These are phyloP conservation scores for Alternaria sp. DNA, from an alignment of 2,329 filamentous ascomycete species.

Conservation along the genomic window DNA sequence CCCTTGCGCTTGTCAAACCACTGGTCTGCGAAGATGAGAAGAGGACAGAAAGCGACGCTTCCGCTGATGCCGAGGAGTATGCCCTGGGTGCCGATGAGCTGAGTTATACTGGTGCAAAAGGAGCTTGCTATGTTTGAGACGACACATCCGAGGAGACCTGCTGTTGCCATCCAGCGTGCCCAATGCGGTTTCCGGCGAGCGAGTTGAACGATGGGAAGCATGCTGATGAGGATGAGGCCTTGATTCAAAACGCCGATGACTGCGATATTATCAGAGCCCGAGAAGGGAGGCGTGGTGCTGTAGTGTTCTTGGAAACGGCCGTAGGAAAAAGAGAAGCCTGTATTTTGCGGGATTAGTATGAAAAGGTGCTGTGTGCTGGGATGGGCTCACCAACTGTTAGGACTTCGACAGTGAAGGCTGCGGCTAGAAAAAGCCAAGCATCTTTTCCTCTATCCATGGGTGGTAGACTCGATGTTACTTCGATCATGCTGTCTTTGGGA, in stretches of 20 bases:
- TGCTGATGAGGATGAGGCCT: conserved; percentile 56
- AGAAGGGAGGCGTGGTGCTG: conserved; percentile 66
- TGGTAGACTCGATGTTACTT: conserved; percentile 13
- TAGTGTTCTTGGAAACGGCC: conserved; percentile 78
- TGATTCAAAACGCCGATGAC: conserved; percentile 71
- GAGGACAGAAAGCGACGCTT: conserved; percentile 57
- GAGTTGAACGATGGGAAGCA: conserved; percentile 49
- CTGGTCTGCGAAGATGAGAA: conserved; percentile 65
- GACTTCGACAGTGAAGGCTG: conserved; percentile 60
- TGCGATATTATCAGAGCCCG: conserved; percentile 62
- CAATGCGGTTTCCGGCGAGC: conserved; percentile 43
- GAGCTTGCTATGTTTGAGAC: neutral
- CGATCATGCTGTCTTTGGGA: neutral
- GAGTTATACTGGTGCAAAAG: neutral
- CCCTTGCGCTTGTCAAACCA: conserved; percentile 68
- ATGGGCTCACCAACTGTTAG: conserved; percentile 28
- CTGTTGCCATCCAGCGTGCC: conserved; percentile 39
- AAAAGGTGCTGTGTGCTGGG: neutral
- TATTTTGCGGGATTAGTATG: neutral
- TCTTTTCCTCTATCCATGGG: conserved; percentile 28
- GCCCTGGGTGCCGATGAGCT: neutral
- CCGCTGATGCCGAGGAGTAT: neutral
- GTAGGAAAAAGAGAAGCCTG: conserved; percentile 73
- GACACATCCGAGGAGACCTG: conserved; percentile 1
- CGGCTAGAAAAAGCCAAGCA: conserved; percentile 28